phyloP scores from a whole-genome alignment of 2,329 filamentous ascomycete genomes.

The Diaporthe sp. region DNA sequence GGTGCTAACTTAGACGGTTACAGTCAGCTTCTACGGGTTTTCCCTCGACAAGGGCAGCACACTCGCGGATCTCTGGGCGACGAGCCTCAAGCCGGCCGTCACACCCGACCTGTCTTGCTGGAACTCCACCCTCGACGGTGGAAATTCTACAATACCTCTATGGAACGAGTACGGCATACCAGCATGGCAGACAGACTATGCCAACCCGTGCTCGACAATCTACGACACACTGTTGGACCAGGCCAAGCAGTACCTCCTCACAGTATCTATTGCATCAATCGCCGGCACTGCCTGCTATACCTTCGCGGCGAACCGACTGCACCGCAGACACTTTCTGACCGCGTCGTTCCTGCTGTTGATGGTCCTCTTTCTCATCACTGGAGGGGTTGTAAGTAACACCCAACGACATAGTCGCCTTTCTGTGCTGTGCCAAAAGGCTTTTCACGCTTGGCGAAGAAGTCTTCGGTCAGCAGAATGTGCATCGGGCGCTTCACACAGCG shows the following conservation, averaged over 20 bases:
- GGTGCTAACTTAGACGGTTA: neutral
- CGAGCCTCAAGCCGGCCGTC: conserved; percentile 51
- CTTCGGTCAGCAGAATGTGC: neutral
- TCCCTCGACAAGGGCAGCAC: conserved; percentile 62
- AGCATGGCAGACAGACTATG: conserved; percentile 64
- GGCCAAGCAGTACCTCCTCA: conserved; percentile 66
- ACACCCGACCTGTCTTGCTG: conserved; percentile 60
- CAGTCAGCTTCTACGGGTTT: conserved; percentile 69
- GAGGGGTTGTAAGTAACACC: conserved; percentile 48
- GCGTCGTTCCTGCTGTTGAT: conserved; percentile 62
- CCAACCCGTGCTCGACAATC: conserved; percentile 64
- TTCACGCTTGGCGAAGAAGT: neutral
- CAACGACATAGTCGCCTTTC: conserved; percentile 44
- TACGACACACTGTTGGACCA: conserved; percentile 66
- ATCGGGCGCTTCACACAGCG: neutral
- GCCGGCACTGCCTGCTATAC: conserved; percentile 65
- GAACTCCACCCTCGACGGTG: conserved; percentile 59
- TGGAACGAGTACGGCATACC: conserved; percentile 59
- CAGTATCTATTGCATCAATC: conserved; percentile 66
- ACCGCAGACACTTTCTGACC: conserved; percentile 64
- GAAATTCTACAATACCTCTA: conserved; percentile 58
- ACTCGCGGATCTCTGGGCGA: conserved; percentile 60
- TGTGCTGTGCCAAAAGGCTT: neutral
- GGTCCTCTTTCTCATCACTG: conserved; percentile 63
- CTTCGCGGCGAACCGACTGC: conserved; percentile 61